Base-by-base conservation (phyloP, 768 basidiomycete species). In the Termitomyces sp. region DNA sequence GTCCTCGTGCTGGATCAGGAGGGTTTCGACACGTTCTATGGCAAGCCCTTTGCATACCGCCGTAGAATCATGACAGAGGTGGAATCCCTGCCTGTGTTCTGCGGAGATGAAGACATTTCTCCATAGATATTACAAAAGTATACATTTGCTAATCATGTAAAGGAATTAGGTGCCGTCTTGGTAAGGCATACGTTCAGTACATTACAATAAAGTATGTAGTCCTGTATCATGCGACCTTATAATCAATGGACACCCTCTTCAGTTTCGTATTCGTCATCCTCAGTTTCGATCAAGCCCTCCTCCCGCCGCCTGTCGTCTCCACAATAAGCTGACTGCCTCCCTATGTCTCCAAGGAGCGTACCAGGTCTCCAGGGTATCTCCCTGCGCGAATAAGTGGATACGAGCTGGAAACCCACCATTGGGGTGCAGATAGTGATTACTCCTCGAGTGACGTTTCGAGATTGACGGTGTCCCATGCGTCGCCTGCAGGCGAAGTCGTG, bases 331-430 rank as follows among this genome's bases (percentile, higher is more conserved):
- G 47, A 5, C 75, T 80, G 33, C 86, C 86, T 18, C 81, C 83
- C 60, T 74, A 86, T 67, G 1, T 78, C 77, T 7, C 66, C 72
- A 8, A 90, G 72, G 42, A 63, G 73, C 22, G 64, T 59, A 28
- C 68, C 70, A 0, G 68, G 37, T 44, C 62, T 56, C 79, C 86
- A 90, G 13, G 75, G 75, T 54, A 90, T 79, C 69, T 84, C 83
- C 44, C 72, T 73, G 53, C 88, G 74, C 4, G 93, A 93, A 64
- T 90, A 94, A 10, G 89, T 79, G 2, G 80, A 78, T 3, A 73
- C 74, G 29, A 95, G 73, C 59, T 75, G 78, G 76, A 95, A 94
- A 7, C 82, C 84, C 85, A 93, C 79, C 86, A 91, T 28, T 71
- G 72, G 3, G 41, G 53, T 18, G 41, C 5, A 16, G 8, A 51